phyloP scores from a whole-genome alignment of 345 rosid species.

The Microcos paniculata region DNA sequence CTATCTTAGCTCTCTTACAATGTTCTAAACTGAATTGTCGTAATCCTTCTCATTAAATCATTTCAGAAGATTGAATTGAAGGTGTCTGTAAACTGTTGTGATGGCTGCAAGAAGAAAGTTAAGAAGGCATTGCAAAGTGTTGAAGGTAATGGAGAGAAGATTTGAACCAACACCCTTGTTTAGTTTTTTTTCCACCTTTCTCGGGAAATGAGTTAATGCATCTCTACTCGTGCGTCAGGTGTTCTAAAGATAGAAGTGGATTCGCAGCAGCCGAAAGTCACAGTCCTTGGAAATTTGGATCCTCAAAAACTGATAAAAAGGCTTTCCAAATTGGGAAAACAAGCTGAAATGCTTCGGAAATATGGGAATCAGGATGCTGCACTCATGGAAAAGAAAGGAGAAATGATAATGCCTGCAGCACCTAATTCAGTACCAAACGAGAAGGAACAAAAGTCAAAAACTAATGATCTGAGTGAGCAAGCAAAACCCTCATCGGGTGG shows the following conservation, averaged over 20 bases:
- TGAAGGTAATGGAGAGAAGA: conserved; percentile 40
- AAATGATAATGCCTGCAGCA: not conserved
- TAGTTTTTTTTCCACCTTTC: no score
- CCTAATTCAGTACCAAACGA: not conserved
- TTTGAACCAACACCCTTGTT: no score
- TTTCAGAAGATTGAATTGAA: conserved; percentile 59
- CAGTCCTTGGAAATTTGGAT: conserved; percentile 43
- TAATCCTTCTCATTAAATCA: not conserved
- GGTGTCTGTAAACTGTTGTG: conserved; percentile 59
- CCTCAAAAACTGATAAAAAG: conserved; percentile 40
- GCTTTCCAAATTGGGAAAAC: conserved; percentile 51
- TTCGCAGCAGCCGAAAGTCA: conserved; percentile 44
- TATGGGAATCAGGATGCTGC: conserved; percentile 15
- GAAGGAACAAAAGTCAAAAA: conserved; percentile 22
- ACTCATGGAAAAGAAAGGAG: conserved; percentile 28
- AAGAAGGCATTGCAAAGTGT: conserved; percentile 44
- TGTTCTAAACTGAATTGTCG: no score
- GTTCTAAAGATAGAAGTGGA: conserved; percentile 51
- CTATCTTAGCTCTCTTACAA: no score
- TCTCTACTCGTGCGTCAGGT: conserved; percentile 29
- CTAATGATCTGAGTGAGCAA: conserved; percentile 11
- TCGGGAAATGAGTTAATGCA: no score
- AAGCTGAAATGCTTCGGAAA: conserved; percentile 44
- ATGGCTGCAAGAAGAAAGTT: conserved; percentile 67
- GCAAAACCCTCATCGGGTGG: conserved; percentile 9